A percentile compares a stretch with the other conserved stretches of the same genome.
phyloP scores from a whole-genome alignment of 345 rosid species.

The Brassica napus region DNA sequence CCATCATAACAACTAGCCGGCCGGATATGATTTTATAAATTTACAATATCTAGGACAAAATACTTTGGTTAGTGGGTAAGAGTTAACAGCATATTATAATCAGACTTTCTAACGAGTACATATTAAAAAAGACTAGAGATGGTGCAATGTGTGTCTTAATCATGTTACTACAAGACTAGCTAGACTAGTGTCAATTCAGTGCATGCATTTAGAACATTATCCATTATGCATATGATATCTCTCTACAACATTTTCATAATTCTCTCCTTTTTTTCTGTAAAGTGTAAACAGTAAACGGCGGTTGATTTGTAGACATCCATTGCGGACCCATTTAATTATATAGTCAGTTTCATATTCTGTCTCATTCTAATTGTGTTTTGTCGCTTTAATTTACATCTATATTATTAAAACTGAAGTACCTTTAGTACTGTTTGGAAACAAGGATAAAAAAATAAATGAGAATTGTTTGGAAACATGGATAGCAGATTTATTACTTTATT shows the following conservation, averaged over 20 bases:
- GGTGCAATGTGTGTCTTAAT: constrained; percentile 16
- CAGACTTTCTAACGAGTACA: background rate
- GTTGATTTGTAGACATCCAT: constrained; percentile 23
- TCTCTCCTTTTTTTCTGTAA: constrained; percentile 3
- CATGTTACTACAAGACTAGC: constrained; percentile 25
- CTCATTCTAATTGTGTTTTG: constrained; percentile 11
- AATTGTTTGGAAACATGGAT: too few species aligned
- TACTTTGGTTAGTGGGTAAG: constrained; percentile 7
- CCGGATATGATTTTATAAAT: background rate
- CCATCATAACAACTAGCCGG: constrained; percentile 12
- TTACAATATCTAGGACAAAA: constrained; percentile 12
- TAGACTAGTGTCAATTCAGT: constrained; percentile 27
- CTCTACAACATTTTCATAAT: background rate
- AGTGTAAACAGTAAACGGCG: constrained; percentile 27
- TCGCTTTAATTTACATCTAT: background rate
- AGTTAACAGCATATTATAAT: background rate
- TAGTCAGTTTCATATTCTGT: constrained; percentile 15
- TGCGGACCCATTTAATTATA: constrained; percentile 21
- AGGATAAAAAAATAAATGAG: too few species aligned
- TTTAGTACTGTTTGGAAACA: too few species aligned
- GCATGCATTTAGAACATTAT: constrained; percentile 37
- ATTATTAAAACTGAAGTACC: too few species aligned
- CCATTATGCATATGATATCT: constrained; percentile 17
- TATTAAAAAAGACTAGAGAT: background rate
- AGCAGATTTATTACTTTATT: too few species aligned